These are phyloP conservation scores for Eucalyptus rudis DNA, from an alignment of 345 rosid genomes.

Conservation along the genomic window DNA sequence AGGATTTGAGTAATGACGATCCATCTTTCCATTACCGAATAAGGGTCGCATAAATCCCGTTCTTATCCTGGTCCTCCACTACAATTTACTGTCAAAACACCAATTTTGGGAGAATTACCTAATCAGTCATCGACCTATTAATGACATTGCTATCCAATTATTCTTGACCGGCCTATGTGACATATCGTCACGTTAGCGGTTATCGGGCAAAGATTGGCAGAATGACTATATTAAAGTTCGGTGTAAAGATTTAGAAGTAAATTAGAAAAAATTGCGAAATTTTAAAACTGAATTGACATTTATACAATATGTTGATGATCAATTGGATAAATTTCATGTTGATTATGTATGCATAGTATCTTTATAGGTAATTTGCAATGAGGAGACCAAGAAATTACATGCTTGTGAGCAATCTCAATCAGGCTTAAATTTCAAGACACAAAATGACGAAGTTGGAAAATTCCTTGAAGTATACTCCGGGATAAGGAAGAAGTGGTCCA, in stretches of 20 bases:
- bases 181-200: fast-evolving
- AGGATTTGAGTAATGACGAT: background rate
- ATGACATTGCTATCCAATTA: background rate
- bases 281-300: background rate
- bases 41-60: background rate
- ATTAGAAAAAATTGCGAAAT: background rate
- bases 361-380: background rate
- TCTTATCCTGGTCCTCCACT: background rate
- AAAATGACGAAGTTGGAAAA: background rate
- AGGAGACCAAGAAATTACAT: background rate
- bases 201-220: fast-evolving
- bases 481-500: background rate
- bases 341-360: background rate
- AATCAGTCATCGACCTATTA: background rate
- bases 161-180: background rate
- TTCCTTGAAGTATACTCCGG: background rate
- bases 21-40: background rate
- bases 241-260: background rate
- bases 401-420: background rate
- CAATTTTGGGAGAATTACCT: fast-evolving
- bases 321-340: background rate
- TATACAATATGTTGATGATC: fast-evolving
- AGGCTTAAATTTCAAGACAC: background rate
- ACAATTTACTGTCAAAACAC: background rate
- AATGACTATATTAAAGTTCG: background rate